phyloP scores from a whole-genome alignment of 371 early-diverging fungal species.

The Mucor sp. region DNA sequence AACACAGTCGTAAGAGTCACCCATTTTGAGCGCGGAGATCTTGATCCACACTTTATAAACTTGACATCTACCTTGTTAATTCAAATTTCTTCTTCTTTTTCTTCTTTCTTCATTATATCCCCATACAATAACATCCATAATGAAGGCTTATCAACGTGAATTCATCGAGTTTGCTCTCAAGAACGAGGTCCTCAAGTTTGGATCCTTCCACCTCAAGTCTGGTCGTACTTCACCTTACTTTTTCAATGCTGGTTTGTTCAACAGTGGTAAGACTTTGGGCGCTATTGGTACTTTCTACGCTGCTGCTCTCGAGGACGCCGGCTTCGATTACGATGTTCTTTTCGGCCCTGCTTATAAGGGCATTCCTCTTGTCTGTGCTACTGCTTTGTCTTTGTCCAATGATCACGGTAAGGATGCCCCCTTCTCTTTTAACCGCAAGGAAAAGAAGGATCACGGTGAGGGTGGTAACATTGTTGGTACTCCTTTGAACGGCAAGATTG shows the following conservation, averaged over 20 bases:
- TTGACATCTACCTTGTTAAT: conserved; percentile 9
- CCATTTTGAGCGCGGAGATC: conserved; percentile 8
- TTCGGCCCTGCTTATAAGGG: conserved; percentile 99
- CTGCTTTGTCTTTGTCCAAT: conserved; percentile 73
- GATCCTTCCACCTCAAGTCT: conserved; percentile 91
- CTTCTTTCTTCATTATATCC: conserved; percentile 5
- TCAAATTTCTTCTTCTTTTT: conserved; percentile 8
- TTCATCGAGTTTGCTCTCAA: conserved; percentile 92
- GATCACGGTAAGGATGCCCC: conserved; percentile 69
- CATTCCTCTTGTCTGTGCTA: conserved; percentile 89
- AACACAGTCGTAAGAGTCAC: conserved; percentile 10
- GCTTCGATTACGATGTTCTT: conserved; percentile 79
- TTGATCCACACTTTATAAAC: neutral
- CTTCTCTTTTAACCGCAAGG: conserved; percentile 96
- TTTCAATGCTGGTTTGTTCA: conserved; percentile 96
- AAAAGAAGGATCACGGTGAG: conserved; percentile 98
- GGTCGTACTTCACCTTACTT: conserved; percentile 95
- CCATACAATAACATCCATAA: conserved; percentile 22
- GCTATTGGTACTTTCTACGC: conserved; percentile 91
- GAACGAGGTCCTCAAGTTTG: conserved; percentile 86
- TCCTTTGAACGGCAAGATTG: conserved; percentile 72
- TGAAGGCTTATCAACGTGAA: conserved; percentile 91
- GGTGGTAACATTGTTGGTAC: conserved; percentile 95
- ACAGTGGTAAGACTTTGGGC: conserved; percentile 83
- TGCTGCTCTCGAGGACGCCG: conserved; percentile 74